A percentile compares a stretch with the other conserved stretches of the same genome.
These are phyloP conservation scores for Flaveria sonorensis DNA, from an alignment of 129 eudicot genomes.

Conservation along the genomic window DNA sequence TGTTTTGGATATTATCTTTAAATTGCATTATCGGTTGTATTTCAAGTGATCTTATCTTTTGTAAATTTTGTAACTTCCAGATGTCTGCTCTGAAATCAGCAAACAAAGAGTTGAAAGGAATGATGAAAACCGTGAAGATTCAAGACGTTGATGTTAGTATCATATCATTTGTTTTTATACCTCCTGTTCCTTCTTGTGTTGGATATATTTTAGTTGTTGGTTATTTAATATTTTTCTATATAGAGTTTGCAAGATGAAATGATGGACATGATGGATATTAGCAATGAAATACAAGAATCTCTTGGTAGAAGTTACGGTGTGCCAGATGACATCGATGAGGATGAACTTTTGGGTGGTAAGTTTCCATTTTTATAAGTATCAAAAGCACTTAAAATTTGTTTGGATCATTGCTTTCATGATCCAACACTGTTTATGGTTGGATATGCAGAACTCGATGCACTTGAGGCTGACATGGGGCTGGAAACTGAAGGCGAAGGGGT, in stretches of 20 bases:
- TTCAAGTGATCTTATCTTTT: neutral
- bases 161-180: conserved; percentile 2
- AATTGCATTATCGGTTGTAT: neutral
- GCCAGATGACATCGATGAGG: conserved; percentile 98
- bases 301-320: conserved; percentile 92
- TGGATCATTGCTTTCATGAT: conserved; percentile 8
- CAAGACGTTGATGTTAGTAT: conserved; percentile 86
- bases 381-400: neutral
- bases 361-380: neutral
- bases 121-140: conserved; percentile 97
- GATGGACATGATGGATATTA: conserved; percentile 98
- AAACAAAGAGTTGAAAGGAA: conserved; percentile 93
- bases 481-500: conserved; percentile 89
- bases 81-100: conserved; percentile 96
- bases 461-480: conserved; percentile 91
- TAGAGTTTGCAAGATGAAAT: conserved; percentile 98
- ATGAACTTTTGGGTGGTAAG: conserved; percentile 97
- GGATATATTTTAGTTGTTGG: neutral
- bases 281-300: conserved; percentile 93
- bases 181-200: neutral
- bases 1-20: neutral
- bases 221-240: neutral
- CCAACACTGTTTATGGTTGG: neutral
- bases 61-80: conserved; percentile 43
- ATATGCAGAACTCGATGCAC: conserved; percentile 87